Evolutionary conservation across 441 rosid genomes (phyloP).

Genomic region (Gossypium schwendimanii): DNA sequence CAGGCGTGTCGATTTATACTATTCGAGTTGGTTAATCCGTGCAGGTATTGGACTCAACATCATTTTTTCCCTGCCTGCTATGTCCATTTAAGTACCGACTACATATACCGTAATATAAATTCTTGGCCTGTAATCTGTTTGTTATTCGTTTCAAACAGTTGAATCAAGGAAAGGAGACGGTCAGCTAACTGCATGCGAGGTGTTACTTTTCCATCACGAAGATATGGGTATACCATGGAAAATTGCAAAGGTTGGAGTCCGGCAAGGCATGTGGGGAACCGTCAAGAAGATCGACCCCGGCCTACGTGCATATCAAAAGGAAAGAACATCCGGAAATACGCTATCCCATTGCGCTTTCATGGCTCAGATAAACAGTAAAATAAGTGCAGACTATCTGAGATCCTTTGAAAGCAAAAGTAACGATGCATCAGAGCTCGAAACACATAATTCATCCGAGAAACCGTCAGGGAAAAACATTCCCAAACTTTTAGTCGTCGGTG

Average conservation of each 20-base stretch:
- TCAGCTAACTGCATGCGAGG: conserved; percentile 77
- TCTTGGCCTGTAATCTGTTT: neutral
- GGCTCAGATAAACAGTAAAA: conserved; percentile 85
- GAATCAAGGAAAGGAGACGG: conserved; percentile 78
- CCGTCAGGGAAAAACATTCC: conserved; percentile 43
- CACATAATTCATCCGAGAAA: conserved; percentile 27
- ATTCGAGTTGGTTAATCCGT: conserved; percentile 92
- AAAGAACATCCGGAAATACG: conserved; percentile 44
- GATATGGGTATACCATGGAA: conserved; percentile 97
- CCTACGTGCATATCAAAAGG: conserved; percentile 60
- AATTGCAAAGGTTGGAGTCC: conserved; percentile 83
- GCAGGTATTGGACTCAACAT: conserved; percentile 45
- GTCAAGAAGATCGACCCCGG: conserved; percentile 92
- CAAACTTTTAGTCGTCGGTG: conserved; percentile 59
- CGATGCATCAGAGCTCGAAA: conserved; percentile 26
- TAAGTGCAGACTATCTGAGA: conserved; percentile 46
- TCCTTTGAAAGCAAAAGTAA: conserved; percentile 30
- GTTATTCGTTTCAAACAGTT: conserved; percentile 38
- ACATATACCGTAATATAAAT: neutral
- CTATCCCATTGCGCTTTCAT: conserved; percentile 51
- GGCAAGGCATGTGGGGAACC: conserved; percentile 99
- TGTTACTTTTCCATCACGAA: conserved; percentile 81
- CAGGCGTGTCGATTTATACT: conserved; percentile 79
- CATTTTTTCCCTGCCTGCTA: neutral
- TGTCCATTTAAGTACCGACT: neutral